Base-by-base conservation (phyloP, 176 grass and related monocot species). In the Carex littledalei region DNA sequence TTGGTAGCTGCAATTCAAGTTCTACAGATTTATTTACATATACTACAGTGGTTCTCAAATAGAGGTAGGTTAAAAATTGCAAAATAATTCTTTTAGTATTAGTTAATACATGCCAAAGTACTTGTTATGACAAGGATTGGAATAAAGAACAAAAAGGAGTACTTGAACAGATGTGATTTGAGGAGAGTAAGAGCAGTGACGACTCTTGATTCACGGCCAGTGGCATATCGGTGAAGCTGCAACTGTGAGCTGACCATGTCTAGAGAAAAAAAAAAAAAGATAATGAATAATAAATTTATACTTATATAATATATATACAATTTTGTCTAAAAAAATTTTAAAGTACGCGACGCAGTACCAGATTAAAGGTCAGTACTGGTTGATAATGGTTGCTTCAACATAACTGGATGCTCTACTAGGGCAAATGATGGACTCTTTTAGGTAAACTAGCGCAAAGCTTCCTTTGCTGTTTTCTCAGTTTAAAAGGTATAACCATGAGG, bases 221-320 rank as follows among this genome's bases (percentile, higher is more conserved):
- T 99, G 74, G 93, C 93, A 88, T 95, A 99, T 81, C 91, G 91
- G 87, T 99, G 93, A 83, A 99, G 91, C 75, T 95, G 86, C 67
- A 98, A 86, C 65, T 98, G 91, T 61, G 93, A 98, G 85, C 93
- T 98, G 32, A 98, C 93, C 95, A 98, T 98, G 81, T 97, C 95
- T 97, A 68, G 3, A 49, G 3, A 73, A 47, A 65, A 55, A 80
- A 61, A 49, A 43, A 22, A 22, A 0, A 8, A n/a, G 21, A 20
- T 7, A 21, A 86, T 70, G 72, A 68, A 73, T 73, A 76, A 85
- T 34, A 54, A 20, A n/a, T 77, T 63, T 39, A 53, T 57, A 72
- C 31, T 84, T 29, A 29, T 29, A 29, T 29, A 29, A 29, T 80
- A 1, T n/a, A 70, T 70, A n/a, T 70, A 55, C n/a, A 63, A 21